Conservation (phyloP, 495 filamentous ascomycete species). For the Penicillium atrosanguineum region DNA sequence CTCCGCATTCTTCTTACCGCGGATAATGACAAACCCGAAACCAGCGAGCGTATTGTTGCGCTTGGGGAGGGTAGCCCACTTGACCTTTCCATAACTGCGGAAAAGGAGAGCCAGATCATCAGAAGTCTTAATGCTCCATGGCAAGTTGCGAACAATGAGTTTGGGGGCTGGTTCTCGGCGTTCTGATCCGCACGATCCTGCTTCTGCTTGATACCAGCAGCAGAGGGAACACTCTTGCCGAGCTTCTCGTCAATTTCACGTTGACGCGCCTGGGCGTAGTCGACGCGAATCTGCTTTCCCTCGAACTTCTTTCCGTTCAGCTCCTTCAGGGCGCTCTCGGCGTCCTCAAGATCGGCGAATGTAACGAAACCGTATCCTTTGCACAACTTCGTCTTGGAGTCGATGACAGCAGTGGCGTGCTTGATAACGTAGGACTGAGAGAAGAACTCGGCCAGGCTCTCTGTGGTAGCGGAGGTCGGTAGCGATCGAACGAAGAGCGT, state of each 20-base stretch:
- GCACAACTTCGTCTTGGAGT: slow-evolving; percentile 76
- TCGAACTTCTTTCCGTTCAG: slow-evolving; percentile 70
- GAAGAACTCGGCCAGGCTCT: slow-evolving; percentile 80
- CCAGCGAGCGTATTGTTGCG: slow-evolving; percentile 70
- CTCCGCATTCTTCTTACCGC: slow-evolving; percentile 87
- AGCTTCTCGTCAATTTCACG: slow-evolving; percentile 58
- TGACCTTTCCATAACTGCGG: slow-evolving; percentile 84
- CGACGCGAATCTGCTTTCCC: slow-evolving; percentile 78
- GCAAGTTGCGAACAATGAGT: slow-evolving; percentile 91
- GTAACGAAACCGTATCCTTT: slow-evolving; percentile 96
- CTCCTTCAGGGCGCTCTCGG: slow-evolving; percentile 71
- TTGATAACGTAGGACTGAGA: slow-evolving; percentile 92
- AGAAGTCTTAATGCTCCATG: slow-evolving; percentile 88
- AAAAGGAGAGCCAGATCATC: slow-evolving; percentile 78
- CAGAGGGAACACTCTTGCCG: slow-evolving; percentile 47
- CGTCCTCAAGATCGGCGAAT: slow-evolving; percentile 90
- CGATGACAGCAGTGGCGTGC: slow-evolving; percentile 83
- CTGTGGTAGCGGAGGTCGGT: slow-evolving; percentile 72
- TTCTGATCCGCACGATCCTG: slow-evolving; percentile 53
- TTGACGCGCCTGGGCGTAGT: slow-evolving; percentile 81
- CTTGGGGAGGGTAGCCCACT: slow-evolving; percentile 75
- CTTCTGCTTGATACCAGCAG: slow-evolving; percentile 52
- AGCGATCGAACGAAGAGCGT: slow-evolving; percentile 91
- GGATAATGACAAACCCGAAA: slow-evolving; percentile 89
- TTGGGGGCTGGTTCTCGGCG: slow-evolving; percentile 63